phyloP scores from a whole-genome alignment of 139 green algal species.

The Closterium sp. region DNA sequence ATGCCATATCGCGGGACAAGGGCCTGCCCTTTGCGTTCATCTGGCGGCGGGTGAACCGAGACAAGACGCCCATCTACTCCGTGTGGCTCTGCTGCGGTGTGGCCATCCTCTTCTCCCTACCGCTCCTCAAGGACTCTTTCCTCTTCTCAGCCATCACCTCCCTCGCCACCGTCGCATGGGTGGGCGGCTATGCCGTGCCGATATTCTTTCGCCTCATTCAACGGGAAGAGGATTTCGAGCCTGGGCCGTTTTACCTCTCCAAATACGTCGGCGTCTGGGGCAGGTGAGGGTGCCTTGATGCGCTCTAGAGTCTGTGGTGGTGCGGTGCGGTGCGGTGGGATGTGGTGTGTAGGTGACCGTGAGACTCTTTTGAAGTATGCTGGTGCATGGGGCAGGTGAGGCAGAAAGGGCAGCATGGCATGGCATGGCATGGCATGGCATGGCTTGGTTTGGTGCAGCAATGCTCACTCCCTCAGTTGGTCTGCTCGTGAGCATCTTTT shows the following conservation, averaged over 20 bases:
- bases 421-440: too few species aligned
- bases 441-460: too few species aligned
- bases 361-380: too few species aligned
- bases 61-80: background rate
- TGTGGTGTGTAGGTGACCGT: too few species aligned
- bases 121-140: background rate
- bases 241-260: conserved; percentile 18
- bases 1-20: conserved; percentile 18
- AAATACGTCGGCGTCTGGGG: conserved; percentile 17
- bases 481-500: too few species aligned
- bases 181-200: conserved; percentile 19
- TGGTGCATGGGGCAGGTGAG: too few species aligned
- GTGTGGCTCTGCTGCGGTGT: conserved; percentile 11
- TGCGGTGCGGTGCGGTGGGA: too few species aligned
- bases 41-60: background rate
- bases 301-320: too few species aligned
- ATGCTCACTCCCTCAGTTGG: too few species aligned
- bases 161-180: conserved; percentile 24
- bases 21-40: background rate
- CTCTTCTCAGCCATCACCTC: background rate
- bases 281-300: background rate
- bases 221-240: background rate
- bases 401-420: too few species aligned
- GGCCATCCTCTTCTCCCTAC: background rate
- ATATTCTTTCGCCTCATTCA: conserved; percentile 36